These are phyloP conservation scores for Musa balbisiana DNA, from an alignment of 202 grass and related monocot species.

Conservation along the genomic window DNA sequence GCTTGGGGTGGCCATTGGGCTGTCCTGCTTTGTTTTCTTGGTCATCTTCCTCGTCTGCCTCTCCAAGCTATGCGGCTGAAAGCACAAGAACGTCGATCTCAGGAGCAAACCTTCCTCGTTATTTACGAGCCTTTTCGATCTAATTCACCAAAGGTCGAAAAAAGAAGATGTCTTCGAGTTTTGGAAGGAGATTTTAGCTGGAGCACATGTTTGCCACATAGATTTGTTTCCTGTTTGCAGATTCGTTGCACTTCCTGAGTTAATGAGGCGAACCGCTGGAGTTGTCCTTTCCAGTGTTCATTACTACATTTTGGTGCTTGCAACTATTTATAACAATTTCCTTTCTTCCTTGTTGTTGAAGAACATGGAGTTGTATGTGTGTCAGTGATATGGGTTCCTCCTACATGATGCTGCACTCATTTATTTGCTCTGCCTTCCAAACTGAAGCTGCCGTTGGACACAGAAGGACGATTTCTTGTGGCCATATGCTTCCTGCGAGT, in stretches of 20 bases:
- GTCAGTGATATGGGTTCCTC: not conserved
- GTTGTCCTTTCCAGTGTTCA: no score
- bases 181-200: no score
- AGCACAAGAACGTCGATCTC: not conserved
- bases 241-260: no score
- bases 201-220: no score
- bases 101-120: not conserved
- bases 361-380: not conserved
- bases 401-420: not conserved
- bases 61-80: constrained; percentile 77
- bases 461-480: not conserved
- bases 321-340: no score
- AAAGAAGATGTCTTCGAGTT: no score
- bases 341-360: not conserved
- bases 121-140: not conserved
- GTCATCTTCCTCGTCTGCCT: constrained; percentile 84
- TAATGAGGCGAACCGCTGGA: no score
- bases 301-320: no score
- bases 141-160: no score
- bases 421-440: constrained; percentile 5
- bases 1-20: constrained; percentile 85
- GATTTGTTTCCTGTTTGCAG: no score
- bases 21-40: constrained; percentile 77
- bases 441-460: not conserved
- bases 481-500: not conserved